Base-by-base conservation (phyloP, 2,329 filamentous ascomycete species). In the Sclerotinia spermophila region DNA sequence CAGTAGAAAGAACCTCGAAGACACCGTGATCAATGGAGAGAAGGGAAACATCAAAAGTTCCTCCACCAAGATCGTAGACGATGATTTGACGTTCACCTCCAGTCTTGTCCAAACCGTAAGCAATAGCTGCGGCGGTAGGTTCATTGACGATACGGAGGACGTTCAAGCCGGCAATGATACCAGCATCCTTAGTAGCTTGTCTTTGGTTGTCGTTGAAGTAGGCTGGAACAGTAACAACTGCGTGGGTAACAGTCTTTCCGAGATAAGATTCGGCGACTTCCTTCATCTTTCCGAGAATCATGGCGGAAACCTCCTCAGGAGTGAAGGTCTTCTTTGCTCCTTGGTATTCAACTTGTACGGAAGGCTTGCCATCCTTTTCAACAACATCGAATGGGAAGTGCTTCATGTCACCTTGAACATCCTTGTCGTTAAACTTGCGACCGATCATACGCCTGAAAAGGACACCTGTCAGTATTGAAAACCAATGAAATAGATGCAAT, bases 151-250 rank as follows among this genome's bases (percentile, higher is more conserved):
- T 94, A 85, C 94, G 94, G 81, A 97, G 92, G 79, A 97, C 93
- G 82, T 96, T 97, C 73, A 97, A 89, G 81, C 94, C 94, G 79
- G 94, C 93, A 80, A 97, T 97, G 75, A 86, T 87, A 82, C 94
- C 94, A 78, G 94, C 94, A 81, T 97, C 94, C 89, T 97, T 97
- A 83, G 94, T 97, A 73, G 94, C 94, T 84, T 97, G 94, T 84
- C 94, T 89, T 87, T 97, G 94, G 84, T 94, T 94, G 86, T 97
- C 94, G 85, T 97, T 97, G 92, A 97, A 97, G 87, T 97, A 97
- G 84, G 94, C 93, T 78, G 94, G 94, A 77, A 97, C 94, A 74
- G 94, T 97, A 75, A 97, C 94, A 79, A 97, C 92, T 79, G 92
- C 92, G 86, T 94, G 91, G 81, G 89, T 92, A 74, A 94, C 90